phyloP scores from a whole-genome alignment of 192 early-diverging fungal genomes.

The Backusella westeae region DNA sequence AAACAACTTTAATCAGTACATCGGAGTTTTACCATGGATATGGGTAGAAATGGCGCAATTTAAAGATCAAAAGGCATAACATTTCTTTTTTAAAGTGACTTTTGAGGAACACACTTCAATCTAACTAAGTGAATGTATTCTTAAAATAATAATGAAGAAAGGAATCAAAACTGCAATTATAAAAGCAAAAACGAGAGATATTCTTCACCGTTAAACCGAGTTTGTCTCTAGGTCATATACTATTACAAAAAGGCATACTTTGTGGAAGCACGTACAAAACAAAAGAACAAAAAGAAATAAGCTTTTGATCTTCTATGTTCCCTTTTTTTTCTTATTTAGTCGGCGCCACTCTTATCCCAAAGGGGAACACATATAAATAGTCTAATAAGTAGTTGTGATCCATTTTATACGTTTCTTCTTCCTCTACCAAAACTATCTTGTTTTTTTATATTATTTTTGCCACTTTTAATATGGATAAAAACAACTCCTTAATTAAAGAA shows the following conservation, averaged over 20 bases:
- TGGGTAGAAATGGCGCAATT: slow-evolving; percentile 6
- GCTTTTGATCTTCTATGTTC: not conserved
- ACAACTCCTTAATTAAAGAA: not conserved
- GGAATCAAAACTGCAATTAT: not conserved
- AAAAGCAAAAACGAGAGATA: not conserved
- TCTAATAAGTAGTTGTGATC: not conserved
- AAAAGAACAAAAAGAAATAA: not conserved
- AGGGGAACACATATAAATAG: not conserved
- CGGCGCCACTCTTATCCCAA: not conserved
- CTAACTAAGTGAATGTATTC: not conserved
- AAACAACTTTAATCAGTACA: not conserved
- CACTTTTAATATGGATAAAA: not conserved
- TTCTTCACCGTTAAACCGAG: not conserved
- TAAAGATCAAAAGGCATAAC: slow-evolving; percentile 8
- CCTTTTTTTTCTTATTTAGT: not conserved
- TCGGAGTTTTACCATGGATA: not conserved
- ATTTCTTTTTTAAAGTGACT: not conserved
- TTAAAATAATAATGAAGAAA: not conserved
- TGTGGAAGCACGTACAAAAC: not conserved
- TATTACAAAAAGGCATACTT: not conserved
- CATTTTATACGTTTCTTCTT: not conserved
- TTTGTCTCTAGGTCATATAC: not conserved
- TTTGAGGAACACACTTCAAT: not conserved
- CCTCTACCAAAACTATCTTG: not conserved
- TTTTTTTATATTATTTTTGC: not conserved